Evolutionary conservation across 2,329 filamentous ascomycete species (phyloP).

Genomic region (Beauveria asiatica): DNA sequence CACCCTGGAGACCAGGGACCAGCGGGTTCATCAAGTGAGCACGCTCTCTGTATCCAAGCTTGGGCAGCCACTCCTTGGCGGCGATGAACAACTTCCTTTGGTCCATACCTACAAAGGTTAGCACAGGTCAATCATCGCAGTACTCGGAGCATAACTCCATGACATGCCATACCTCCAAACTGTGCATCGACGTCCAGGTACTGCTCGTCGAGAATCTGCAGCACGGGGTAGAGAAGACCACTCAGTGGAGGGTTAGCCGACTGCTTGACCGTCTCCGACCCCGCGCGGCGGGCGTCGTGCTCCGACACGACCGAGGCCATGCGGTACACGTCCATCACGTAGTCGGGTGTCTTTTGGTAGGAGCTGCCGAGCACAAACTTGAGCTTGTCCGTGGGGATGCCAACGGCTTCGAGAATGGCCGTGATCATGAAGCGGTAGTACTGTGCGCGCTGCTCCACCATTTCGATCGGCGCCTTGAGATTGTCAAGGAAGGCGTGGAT

Average conservation of each 20-base stretch:
- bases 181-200: conserved; percentile 82
- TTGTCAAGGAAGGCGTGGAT: conserved; percentile 74
- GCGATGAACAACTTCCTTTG: conserved; percentile 85
- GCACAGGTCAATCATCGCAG: not conserved
- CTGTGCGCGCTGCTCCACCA: conserved; percentile 70
- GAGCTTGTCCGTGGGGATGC: conserved; percentile 69
- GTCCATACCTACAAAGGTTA: conserved; percentile 42
- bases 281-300: conserved; percentile 81
- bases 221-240: conserved; percentile 32
- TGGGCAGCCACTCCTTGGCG: conserved; percentile 76
- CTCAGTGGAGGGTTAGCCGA: conserved; percentile 63
- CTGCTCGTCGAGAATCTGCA: conserved; percentile 88
- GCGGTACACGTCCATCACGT: conserved; percentile 84
- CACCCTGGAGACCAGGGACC: conserved; percentile 76
- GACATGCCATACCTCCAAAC: conserved; percentile 53
- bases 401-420: conserved; percentile 65
- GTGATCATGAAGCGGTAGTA: conserved; percentile 79
- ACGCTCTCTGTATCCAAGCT: conserved; percentile 69
- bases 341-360: conserved; percentile 66
- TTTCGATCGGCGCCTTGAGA: conserved; percentile 78
- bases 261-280: conserved; percentile 93
- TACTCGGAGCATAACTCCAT: too few species aligned
- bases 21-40: conserved; percentile 54
- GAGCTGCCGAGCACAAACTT: conserved; percentile 77
- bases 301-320: conserved; percentile 62